Conservation (phyloP, 1,284 basidiomycete species). For the Melanopsichium pennsylvanicum region DNA sequence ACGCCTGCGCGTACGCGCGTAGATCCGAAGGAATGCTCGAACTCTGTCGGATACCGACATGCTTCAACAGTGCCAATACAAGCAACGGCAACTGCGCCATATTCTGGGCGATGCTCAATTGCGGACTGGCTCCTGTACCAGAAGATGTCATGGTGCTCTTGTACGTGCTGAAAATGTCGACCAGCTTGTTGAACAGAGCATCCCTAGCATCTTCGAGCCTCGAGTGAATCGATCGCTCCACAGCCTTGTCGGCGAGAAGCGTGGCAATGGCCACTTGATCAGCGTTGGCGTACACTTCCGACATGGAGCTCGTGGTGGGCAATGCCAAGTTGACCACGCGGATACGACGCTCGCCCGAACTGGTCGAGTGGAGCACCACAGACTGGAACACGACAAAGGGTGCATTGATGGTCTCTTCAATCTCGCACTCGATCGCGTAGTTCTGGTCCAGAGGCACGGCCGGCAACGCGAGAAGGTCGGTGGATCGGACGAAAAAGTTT, state of each 20-base stretch:
- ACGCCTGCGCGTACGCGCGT: constrained; percentile 89
- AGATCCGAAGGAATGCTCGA: constrained; percentile 95
- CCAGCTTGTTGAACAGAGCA: constrained; percentile 85
- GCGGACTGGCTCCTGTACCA: constrained; percentile 90
- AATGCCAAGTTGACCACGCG: constrained; percentile 91
- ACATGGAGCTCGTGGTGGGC: constrained; percentile 89
- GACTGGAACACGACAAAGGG: constrained; percentile 97
- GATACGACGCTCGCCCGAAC: constrained; percentile 94
- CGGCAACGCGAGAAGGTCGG: constrained; percentile 94
- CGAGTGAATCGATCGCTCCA: constrained; percentile 84
- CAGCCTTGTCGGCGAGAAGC: constrained; percentile 92
- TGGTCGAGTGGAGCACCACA: constrained; percentile 93
- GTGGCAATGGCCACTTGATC: constrained; percentile 93
- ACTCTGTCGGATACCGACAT: constrained; percentile 93
- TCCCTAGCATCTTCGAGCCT: constrained; percentile 94
- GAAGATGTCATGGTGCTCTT: constrained; percentile 96
- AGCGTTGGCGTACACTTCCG: constrained; percentile 91
- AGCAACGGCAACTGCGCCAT: constrained; percentile 91
- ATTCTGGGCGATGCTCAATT: constrained; percentile 89
- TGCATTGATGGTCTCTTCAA: constrained; percentile 91
- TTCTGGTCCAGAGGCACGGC: constrained; percentile 95
- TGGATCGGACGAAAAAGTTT: constrained; percentile 98
- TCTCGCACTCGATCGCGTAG: constrained; percentile 95
- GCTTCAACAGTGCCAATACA: constrained; percentile 88
- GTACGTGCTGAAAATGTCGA: constrained; percentile 89